A percentile compares a stretch with the other conserved stretches of the same genome.
Conservation (phyloP, 1,139 yeast species). For the Pichia sp. region DNA sequence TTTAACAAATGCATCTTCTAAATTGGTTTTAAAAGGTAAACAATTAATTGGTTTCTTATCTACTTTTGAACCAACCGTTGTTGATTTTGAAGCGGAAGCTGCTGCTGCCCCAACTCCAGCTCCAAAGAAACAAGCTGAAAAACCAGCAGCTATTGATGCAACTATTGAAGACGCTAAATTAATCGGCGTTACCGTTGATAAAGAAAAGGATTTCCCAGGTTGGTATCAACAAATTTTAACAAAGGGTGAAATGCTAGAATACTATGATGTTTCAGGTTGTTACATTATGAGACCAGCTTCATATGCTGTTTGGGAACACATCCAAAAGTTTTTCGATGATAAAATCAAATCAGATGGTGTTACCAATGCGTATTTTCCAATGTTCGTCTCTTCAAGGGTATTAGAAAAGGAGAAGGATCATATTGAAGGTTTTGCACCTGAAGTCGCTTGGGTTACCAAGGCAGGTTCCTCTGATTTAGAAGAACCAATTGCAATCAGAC, state of each 20-base stretch:
- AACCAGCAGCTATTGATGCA: constrained; percentile 36
- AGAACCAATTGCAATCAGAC: constrained; percentile 98
- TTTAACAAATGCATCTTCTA: constrained; percentile 52
- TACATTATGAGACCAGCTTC: constrained; percentile 96
- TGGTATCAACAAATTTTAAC: constrained; percentile 97
- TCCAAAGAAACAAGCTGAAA: constrained; percentile 8
- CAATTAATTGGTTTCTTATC: constrained; percentile 51
- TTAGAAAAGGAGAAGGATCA: constrained; percentile 98
- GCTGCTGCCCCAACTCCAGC: constrained; percentile 31
- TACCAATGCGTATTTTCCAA: constrained; percentile 93
- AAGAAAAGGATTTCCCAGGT: constrained; percentile 82
- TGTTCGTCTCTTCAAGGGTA: constrained; percentile 91
- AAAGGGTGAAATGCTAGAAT: constrained; percentile 97
- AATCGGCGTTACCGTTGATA: constrained; percentile 94
- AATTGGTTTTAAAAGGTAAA: constrained; percentile 49
- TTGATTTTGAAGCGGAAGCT: constrained; percentile 53
- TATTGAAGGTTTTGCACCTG: constrained; percentile 98
- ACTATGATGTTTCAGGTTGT: constrained; percentile 98
- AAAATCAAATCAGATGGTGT: constrained; percentile 85
- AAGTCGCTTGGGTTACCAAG: constrained; percentile 98
- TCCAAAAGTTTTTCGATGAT: constrained; percentile 79
- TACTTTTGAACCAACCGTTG: constrained; percentile 47
- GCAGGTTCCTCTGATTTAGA: constrained; percentile 94
- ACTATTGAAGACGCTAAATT: constrained; percentile 82
- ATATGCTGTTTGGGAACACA: constrained; percentile 88